These are phyloP conservation scores for Aquanectria penicillioides DNA, from an alignment of 2,329 filamentous ascomycete species.

Conservation along the genomic window DNA sequence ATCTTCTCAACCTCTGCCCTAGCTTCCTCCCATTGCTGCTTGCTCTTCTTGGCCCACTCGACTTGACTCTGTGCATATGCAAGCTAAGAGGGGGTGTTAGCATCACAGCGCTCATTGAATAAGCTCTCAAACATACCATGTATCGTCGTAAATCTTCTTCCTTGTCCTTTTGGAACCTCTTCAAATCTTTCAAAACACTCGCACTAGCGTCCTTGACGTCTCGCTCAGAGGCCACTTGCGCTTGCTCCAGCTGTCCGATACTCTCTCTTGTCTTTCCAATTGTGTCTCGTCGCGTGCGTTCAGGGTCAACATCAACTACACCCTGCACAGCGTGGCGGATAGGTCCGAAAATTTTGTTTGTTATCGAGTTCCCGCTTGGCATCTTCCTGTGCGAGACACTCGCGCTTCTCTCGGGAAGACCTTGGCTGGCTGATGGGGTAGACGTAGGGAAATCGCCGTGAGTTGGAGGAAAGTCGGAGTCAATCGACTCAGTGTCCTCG, in stretches of 20 bases:
- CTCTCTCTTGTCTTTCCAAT: slow-evolving; percentile 96
- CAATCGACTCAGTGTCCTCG: slow-evolving; percentile 89
- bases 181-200: slow-evolving; percentile 88
- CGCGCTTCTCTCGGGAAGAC: slow-evolving; percentile 66
- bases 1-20: slow-evolving; percentile 90
- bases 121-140: slow-evolving; percentile 75
- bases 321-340: slow-evolving; percentile 96
- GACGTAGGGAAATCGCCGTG: slow-evolving; percentile 75
- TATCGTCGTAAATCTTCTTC: slow-evolving; percentile 93
- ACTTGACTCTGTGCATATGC: slow-evolving; percentile 93
- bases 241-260: slow-evolving; percentile 87
- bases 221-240: slow-evolving; percentile 84
- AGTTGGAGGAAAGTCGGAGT: slow-evolving; percentile 94
- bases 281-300: slow-evolving; percentile 88
- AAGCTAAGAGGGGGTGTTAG: slow-evolving; percentile 65
- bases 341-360: slow-evolving; percentile 92
- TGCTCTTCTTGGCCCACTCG: slow-evolving; percentile 90
- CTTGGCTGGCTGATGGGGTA: slow-evolving; percentile 79
- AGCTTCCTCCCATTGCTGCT: slow-evolving; percentile 93
- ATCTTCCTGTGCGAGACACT: slow-evolving; percentile 76
- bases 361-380: slow-evolving; percentile 88
- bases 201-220: slow-evolving; percentile 94
- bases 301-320: slow-evolving; percentile 95
- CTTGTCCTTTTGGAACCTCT: slow-evolving; percentile 93
- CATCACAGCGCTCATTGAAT: not conserved